Percentiles rank a stretch among this genome's conserved stretches.
These are phyloP conservation scores for Fusarium sp. DNA, from an alignment of 2,329 filamentous ascomycete species.

Conservation along the genomic window DNA sequence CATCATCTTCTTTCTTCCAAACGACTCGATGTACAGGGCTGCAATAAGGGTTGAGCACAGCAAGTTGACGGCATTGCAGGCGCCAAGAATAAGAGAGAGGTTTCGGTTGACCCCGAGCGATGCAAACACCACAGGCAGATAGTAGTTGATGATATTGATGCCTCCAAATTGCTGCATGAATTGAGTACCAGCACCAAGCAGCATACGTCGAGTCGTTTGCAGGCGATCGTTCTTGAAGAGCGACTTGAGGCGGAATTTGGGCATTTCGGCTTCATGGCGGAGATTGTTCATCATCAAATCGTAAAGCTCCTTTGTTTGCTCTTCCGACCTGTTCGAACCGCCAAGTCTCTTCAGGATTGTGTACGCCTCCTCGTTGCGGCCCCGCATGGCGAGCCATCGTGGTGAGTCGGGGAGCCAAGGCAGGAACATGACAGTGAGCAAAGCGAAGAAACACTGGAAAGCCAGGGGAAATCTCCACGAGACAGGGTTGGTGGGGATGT, in stretches of 20 bases:
- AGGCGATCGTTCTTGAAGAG: conserved; percentile 14
- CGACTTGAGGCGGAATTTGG: background rate
- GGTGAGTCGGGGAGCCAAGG: conserved; percentile 37
- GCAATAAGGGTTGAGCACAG: conserved; percentile 3
- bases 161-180: conserved; percentile 28
- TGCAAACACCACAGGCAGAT: conserved; percentile 8
- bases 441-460: conserved; percentile 49
- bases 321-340: conserved; percentile 1
- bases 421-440: conserved; percentile 46
- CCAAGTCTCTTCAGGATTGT: conserved; percentile 6
- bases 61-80: conserved; percentile 14
- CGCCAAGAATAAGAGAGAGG: conserved; percentile 13
- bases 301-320: background rate
- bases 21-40: conserved; percentile 5
- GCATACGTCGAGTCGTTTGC: conserved; percentile 17
- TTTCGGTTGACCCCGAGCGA: conserved; percentile 7
- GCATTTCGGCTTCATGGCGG: background rate
- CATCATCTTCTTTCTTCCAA: conserved; percentile 14
- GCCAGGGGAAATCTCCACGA: conserved; percentile 60
- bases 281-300: conserved; percentile 1
- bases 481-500: conserved; percentile 46
- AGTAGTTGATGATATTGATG: conserved; percentile 29
- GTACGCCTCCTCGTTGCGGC: conserved; percentile 2
- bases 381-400: conserved; percentile 6
- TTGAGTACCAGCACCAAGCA: conserved; percentile 22